These are phyloP conservation scores for Coccomyxa subellipsoidea DNA, from an alignment of 163 green algal species.

Conservation along the genomic window DNA sequence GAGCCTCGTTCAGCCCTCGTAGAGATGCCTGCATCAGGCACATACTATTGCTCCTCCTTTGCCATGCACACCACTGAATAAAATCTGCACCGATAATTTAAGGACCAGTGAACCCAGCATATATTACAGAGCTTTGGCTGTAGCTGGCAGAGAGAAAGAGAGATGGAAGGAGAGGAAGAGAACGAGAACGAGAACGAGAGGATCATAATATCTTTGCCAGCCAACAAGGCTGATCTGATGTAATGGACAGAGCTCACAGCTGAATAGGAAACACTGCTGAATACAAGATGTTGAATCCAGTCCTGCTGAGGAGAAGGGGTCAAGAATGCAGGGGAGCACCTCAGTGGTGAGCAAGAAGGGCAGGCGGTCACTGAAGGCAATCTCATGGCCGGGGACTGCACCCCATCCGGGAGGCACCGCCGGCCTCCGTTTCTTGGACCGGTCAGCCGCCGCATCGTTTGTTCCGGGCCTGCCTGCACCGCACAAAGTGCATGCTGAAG, in stretches of 20 bases:
- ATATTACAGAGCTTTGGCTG: not conserved
- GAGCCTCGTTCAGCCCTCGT: slow-evolving; percentile 44
- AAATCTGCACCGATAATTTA: not conserved
- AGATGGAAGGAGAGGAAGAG: no score
- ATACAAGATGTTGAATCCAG: not conserved
- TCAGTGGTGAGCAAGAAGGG: slow-evolving; percentile 13
- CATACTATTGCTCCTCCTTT: not conserved
- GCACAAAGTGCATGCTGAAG: not conserved
- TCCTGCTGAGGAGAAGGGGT: not conserved
- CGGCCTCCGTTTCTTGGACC: not conserved
- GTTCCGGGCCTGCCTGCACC: not conserved
- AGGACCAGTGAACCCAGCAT: not conserved
- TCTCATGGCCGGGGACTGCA: not conserved
- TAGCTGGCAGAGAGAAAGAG: no score
- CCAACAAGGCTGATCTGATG: not conserved
- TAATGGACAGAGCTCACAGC: not conserved
- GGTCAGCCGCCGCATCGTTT: not conserved
- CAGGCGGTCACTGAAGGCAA: slow-evolving; percentile 1
- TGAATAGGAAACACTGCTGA: not conserved
- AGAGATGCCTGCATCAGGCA: slow-evolving; percentile 39
- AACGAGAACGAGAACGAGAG: no score
- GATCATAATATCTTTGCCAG: no score
- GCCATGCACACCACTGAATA: not conserved
- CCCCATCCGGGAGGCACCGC: not conserved
- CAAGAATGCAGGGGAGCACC: not conserved